Evolutionary conservation across 768 basidiomycete genomes (phyloP).

Genomic region (Clitopilus passeckerianus): DNA sequence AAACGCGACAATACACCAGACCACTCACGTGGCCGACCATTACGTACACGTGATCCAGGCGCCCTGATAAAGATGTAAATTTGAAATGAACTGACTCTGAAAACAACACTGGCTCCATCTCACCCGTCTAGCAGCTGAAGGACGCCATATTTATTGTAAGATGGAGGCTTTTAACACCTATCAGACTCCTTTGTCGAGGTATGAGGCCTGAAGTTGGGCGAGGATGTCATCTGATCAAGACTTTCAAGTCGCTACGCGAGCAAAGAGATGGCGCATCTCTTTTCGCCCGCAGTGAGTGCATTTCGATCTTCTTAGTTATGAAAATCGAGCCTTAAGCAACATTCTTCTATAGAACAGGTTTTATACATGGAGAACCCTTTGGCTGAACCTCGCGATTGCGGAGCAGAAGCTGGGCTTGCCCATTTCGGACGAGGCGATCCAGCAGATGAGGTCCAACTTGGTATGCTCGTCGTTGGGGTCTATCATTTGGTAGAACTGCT

Average conservation of each 20-base stretch:
- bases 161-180: constrained; percentile 70
- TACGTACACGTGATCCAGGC: background rate
- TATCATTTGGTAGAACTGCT: background rate
- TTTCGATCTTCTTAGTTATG: background rate
- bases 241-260: constrained; percentile 89
- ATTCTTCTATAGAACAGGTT: constrained; percentile 71
- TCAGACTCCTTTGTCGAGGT: constrained; percentile 82
- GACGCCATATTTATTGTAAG: background rate
- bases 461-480: constrained; percentile 36
- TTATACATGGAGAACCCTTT: constrained; percentile 90
- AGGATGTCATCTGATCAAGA: constrained; percentile 5
- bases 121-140: background rate
- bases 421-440: constrained; percentile 86
- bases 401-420: constrained; percentile 93
- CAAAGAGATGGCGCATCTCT: constrained; percentile 96
- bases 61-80: background rate
- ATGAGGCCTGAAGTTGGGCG: constrained; percentile 3
- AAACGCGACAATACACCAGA: background rate
- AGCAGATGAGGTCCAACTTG: constrained; percentile 92
- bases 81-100: background rate
- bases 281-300: constrained; percentile 80
- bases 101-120: background rate
- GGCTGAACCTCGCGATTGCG: constrained; percentile 94
- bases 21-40: background rate
- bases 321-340: background rate